A percentile compares a stretch with the other conserved stretches of the same genome.
Evolutionary conservation across 2,329 filamentous ascomycete genomes (phyloP).

Genomic region (Bipolaris cookei): DNA sequence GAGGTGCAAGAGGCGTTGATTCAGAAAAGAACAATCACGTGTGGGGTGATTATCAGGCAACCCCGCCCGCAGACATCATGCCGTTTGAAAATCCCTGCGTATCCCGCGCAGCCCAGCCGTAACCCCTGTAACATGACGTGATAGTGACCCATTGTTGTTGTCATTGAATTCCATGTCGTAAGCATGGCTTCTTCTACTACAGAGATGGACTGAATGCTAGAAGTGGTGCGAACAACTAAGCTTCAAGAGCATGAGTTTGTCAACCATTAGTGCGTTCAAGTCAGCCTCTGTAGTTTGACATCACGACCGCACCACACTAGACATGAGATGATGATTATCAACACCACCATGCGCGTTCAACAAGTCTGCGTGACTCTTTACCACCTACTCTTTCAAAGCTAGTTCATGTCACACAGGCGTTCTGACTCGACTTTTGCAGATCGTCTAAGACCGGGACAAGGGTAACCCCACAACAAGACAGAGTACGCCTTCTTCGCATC

Average conservation of each 20-base stretch:
- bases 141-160: neutral
- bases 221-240: too few species aligned
- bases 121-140: neutral
- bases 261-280: neutral
- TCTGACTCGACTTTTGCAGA: neutral
- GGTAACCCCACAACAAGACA: neutral
- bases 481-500: neutral
- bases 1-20: neutral
- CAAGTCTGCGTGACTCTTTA: conserved; percentile 5
- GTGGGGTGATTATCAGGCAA: neutral
- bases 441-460: neutral
- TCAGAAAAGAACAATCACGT: neutral
- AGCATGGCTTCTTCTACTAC: too few species aligned
- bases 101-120: conserved; percentile 5
- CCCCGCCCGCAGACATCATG: neutral
- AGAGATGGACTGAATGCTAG: neutral
- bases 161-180: neutral
- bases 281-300: neutral
- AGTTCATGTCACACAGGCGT: neutral
- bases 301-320: neutral
- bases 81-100: conserved; percentile 6
- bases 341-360: neutral
- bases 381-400: neutral
- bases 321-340: neutral
- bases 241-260: neutral